Conservation (phyloP, 2,329 filamentous ascomycete genomes). For the Byssochlamys sp. region DNA sequence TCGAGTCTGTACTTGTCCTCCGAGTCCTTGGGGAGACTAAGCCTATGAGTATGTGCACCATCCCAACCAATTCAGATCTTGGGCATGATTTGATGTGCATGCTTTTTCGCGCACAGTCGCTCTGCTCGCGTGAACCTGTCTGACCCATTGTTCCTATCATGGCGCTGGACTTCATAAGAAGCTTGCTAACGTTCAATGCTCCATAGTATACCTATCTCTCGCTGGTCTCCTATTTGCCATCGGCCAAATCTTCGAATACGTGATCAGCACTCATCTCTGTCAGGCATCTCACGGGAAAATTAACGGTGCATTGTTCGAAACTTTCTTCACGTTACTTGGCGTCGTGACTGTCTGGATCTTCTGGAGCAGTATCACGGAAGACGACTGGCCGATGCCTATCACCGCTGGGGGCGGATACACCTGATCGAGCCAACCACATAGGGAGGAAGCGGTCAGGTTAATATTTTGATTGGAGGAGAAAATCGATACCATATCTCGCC, state of each 20-base stretch:
- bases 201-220: constrained; percentile 59
- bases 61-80: background rate
- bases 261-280: constrained; percentile 84
- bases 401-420: constrained; percentile 20
- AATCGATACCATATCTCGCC: background rate
- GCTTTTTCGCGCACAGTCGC: background rate
- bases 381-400: constrained; percentile 72
- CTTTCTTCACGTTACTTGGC: constrained; percentile 76
- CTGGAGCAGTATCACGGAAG: constrained; percentile 98
- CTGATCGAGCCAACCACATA: constrained; percentile 5
- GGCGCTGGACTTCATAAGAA: background rate
- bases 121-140: background rate
- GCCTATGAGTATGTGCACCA: constrained; percentile 61
- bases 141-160: background rate
- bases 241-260: constrained; percentile 93
- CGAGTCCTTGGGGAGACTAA: constrained; percentile 75
- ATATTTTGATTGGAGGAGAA: background rate
- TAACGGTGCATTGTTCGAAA: constrained; percentile 86
- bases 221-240: constrained; percentile 77
- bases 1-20: constrained; percentile 76
- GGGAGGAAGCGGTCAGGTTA: background rate
- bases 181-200: constrained; percentile 2
- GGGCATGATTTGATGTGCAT: background rate
- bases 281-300: constrained; percentile 72
- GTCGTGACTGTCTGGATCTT: constrained; percentile 84